These are phyloP conservation scores for Excoecaria agallocha DNA, from an alignment of 345 rosid species.

Conservation along the genomic window DNA sequence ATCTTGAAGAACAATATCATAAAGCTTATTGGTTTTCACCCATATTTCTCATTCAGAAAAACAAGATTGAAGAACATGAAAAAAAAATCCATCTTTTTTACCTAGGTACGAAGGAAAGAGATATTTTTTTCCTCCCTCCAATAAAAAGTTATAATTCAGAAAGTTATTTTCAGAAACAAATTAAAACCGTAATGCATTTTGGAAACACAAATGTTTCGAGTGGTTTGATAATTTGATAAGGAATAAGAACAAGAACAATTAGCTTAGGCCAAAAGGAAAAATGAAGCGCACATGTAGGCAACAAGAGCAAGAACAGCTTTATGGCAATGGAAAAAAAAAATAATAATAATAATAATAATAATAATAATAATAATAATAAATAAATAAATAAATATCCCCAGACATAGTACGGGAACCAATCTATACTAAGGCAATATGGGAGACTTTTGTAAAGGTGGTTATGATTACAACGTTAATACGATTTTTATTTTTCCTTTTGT, in stretches of 20 bases:
- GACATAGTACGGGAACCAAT: constrained; percentile 11
- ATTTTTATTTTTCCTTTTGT: not conserved
- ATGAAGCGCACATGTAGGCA: constrained; percentile 26
- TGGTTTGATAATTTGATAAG: not conserved
- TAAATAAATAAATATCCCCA: not conserved
- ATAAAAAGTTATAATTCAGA: constrained; percentile 17
- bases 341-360: no score
- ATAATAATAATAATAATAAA: not conserved
- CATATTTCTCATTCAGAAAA: not conserved
- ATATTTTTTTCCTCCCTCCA: constrained; percentile 21
- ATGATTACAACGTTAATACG: constrained; percentile 18
- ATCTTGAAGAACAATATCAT: not conserved
- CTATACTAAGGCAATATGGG: constrained; percentile 12
- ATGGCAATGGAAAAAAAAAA: not conserved
- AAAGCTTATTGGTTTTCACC: not conserved
- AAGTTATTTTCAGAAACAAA: not conserved
- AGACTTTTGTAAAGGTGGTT: constrained; percentile 28
- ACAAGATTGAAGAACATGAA: constrained; percentile 5
- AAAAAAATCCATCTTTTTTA: constrained; percentile 6
- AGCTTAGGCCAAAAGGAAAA: constrained; percentile 1
- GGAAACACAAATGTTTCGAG: not conserved
- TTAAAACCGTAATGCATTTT: constrained; percentile 11
- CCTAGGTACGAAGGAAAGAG: constrained; percentile 37
- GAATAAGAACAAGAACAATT: not conserved
- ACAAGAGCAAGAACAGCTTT: constrained; percentile 1